Evolutionary conservation across 768 basidiomycete genomes (phyloP).

Genomic region (Boletus pseudopeckii): DNA sequence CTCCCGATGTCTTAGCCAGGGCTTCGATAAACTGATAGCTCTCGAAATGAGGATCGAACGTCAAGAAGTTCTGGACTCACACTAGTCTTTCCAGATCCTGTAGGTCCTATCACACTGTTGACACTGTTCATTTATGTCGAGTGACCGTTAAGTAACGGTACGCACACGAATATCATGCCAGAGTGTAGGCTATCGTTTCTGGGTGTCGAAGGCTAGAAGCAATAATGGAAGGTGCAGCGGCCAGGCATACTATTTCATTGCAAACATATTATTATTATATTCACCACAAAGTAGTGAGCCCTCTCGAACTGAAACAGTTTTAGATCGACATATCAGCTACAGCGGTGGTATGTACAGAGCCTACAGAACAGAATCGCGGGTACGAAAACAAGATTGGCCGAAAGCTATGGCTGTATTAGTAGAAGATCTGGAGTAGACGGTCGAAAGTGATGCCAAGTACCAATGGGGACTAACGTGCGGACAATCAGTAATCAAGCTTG

Average conservation of each 20-base stretch:
- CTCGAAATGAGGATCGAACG: neutral
- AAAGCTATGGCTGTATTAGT: neutral
- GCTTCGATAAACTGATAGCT: constrained; percentile 4
- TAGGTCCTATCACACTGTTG: constrained; percentile 1
- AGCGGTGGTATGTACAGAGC: too few species aligned
- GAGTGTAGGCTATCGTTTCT: neutral
- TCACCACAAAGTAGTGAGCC: neutral
- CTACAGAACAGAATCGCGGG: neutral
- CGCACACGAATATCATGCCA: constrained; percentile 5
- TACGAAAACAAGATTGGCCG: too few species aligned
- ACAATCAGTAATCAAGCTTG: neutral
- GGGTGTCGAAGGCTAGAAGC: too few species aligned
- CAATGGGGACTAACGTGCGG: neutral
- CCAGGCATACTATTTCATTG: neutral
- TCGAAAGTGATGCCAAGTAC: too few species aligned
- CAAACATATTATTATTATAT: neutral
- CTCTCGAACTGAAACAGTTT: neutral
- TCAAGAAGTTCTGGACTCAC: neutral
- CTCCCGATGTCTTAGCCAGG: neutral
- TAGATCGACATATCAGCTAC: neutral
- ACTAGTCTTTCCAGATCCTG: constrained; percentile 8
- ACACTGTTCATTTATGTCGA: neutral
- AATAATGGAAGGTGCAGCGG: too few species aligned
- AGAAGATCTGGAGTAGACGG: neutral
- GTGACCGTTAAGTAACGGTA: neutral